Percentiles rank a stretch among this genome's conserved stretches.
Evolutionary conservation across 441 rosid species (phyloP).

Genomic region (Eruca vesicaria): DNA sequence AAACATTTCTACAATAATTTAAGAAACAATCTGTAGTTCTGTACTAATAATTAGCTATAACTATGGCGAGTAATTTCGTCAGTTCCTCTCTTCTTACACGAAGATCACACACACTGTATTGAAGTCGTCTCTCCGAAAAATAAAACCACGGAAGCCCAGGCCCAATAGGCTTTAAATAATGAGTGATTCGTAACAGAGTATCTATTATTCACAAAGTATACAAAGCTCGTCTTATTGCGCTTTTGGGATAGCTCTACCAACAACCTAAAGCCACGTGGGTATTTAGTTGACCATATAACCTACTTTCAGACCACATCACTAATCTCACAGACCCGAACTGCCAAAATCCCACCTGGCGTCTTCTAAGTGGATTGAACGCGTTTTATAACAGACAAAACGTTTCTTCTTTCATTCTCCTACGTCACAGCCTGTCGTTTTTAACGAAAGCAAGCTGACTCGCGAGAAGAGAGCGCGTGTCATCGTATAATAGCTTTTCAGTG

Average conservation of each 20-base stretch:
- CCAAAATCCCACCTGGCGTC: conserved; percentile 5
- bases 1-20: neutral
- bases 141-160: neutral
- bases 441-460: conserved; percentile 4
- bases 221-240: neutral
- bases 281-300: conserved; percentile 14
- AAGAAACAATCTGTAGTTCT: neutral
- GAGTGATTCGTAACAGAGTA: neutral
- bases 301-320: neutral
- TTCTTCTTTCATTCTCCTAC: neutral
- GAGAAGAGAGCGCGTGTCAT: conserved; percentile 28
- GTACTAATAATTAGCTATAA: neutral
- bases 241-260: conserved; percentile 12
- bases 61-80: no score
- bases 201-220: neutral
- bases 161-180: neutral
- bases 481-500: conserved; percentile 29
- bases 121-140: neutral
- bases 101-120: no score
- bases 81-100: no score
- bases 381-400: neutral
- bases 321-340: neutral
- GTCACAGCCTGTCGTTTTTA: conserved; percentile 30
- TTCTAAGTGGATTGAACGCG: neutral
- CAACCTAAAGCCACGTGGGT: conserved; percentile 26